Evolutionary conservation across 2,329 filamentous ascomycete genomes (phyloP), one percentile per base, ranked within the genome.

Genomic region (Cordyceps pruinosa): DNA sequence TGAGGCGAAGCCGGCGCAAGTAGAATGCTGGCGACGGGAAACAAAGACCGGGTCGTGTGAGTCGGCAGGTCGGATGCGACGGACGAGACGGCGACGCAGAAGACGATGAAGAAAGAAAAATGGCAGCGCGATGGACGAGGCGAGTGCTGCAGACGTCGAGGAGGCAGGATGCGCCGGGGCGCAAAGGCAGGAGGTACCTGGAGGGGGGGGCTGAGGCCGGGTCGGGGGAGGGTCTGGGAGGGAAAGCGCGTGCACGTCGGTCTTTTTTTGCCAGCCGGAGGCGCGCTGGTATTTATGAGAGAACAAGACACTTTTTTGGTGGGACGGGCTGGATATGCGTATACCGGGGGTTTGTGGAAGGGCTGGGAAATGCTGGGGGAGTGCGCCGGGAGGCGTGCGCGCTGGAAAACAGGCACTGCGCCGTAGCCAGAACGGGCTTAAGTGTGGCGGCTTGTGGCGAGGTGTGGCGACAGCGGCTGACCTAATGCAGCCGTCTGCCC

Each of bases 191-290:
- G 39, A 57, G 41, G 47, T 37, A 39, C 47, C 47, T 34, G 30
- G 45, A 47, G 46, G 42, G 44, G 21, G 53, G 47, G 50, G 49
- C 49, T 52, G n/a, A 58, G 56, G 23, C 56, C 42, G 56, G 44
- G 56, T 58, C 61, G 64, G 45, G 54, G 46, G 68, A 69, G 68
- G 67, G 68, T 70, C 71, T 72, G 69, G 66, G 70, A 72, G 67
- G 70, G 69, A 74, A 74, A 74, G 71, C 72, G 73, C 72, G 72
- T 74, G 72, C 72, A 75, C 71, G 72, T 74, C 72, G 72, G 70
- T 74, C 64, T 69, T 68, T 66, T 72, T 72, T 70, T 66, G 63
- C 70, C 67, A 71, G 70, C 70, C 66, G 73, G 72, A 72, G 72
- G 72, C 72, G 72, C 71, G 65, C 69, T 73, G 70, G 69, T 74